Evolutionary conservation across 176 grass and related monocot species (phyloP).

Genomic region (Avena insularis): DNA sequence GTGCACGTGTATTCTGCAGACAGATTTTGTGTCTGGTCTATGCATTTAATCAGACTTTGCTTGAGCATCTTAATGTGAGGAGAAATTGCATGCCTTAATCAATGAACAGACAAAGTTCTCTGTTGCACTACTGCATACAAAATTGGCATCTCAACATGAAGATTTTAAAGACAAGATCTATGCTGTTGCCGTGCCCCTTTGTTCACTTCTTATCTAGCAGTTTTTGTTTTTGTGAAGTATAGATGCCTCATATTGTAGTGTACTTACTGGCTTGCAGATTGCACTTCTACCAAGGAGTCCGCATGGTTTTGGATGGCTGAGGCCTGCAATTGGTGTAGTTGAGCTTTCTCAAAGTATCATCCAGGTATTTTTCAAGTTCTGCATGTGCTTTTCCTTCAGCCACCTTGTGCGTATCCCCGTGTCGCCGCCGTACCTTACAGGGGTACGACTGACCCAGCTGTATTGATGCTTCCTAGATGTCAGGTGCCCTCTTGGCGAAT

Average conservation of each 20-base stretch:
- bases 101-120: background rate
- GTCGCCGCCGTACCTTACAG: no score
- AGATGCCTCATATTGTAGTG: background rate
- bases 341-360: constrained; percentile 99
- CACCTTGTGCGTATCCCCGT: background rate
- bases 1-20: no score
- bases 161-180: background rate
- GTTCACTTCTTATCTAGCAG: background rate
- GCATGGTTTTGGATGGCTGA: constrained; percentile 91
- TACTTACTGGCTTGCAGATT: constrained; percentile 62
- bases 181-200: background rate
- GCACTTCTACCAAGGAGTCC: constrained; percentile 80
- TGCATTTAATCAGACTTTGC: background rate
- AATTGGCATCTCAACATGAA: constrained; percentile 1
- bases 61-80: background rate
- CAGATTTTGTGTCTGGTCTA: background rate
- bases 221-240: background rate
- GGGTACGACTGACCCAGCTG: no score
- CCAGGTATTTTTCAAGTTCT: constrained; percentile 57
- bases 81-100: background rate
- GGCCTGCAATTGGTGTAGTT: constrained; percentile 87
- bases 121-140: background rate
- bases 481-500: background rate
- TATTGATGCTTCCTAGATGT: no score
- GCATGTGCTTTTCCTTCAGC: constrained; percentile 7